These are phyloP conservation scores for Austroboletus novae-zelandiae DNA, from an alignment of 1,284 basidiomycete species.

Conservation along the genomic window DNA sequence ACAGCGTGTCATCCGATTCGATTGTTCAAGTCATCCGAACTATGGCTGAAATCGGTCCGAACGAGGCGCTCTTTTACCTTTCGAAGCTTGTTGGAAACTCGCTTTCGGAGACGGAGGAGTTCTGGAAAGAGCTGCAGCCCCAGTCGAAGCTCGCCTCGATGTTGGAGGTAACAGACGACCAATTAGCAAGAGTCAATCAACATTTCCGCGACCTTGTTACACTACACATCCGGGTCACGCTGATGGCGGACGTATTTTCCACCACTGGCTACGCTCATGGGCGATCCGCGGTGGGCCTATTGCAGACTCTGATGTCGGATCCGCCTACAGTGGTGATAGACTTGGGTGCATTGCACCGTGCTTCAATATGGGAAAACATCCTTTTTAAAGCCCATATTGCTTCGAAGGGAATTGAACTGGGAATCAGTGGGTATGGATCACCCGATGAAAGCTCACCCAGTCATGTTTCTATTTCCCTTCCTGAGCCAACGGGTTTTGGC, in stretches of 20 bases:
- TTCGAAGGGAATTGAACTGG: conserved; percentile 49
- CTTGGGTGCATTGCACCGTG: conserved; percentile 83
- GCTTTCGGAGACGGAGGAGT: conserved; percentile 65
- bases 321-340: conserved; percentile 68
- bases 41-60: conserved; percentile 84
- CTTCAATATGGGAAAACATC: conserved; percentile 85
- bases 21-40: conserved; percentile 86
- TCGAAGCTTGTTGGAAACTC: conserved; percentile 71
- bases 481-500: conserved; percentile 34
- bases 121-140: conserved; percentile 61
- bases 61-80: conserved; percentile 73
- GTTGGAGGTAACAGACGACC: conserved; percentile 50
- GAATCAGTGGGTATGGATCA: conserved; percentile 39
- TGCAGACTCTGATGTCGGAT: conserved; percentile 73
- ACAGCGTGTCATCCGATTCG: conserved; percentile 78
- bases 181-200: conserved; percentile 54
- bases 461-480: conserved; percentile 38
- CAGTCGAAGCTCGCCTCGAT: conserved; percentile 62
- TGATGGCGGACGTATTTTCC: conserved; percentile 87
- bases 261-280: conserved; percentile 86
- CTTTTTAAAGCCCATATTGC: conserved; percentile 63
- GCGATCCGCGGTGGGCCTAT: conserved; percentile 71
- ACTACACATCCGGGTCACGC: conserved; percentile 75
- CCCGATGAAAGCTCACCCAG: conserved; percentile 47
- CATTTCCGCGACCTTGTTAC: conserved; percentile 77